Conservation (phyloP, 2,329 filamentous ascomycete species). For the Sphaceloma murrayae region DNA sequence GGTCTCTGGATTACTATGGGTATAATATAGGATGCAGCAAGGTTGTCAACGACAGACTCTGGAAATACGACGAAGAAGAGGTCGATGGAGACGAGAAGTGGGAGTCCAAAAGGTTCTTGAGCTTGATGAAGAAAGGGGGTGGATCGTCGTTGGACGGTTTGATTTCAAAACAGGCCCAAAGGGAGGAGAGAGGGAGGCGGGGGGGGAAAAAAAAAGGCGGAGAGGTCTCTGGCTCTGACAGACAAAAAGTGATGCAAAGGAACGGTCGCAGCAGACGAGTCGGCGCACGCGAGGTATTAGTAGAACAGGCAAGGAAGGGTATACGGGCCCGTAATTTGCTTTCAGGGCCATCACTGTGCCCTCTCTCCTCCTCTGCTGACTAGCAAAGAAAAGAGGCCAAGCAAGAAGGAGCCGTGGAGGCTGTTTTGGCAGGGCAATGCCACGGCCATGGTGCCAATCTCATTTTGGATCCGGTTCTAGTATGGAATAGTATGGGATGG, state of each 20-base stretch:
- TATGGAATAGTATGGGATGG: too few species aligned
- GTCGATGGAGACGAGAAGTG: neutral
- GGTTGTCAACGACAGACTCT: constrained; percentile 15
- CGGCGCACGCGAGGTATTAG: constrained; percentile 8
- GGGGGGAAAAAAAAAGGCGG: constrained; percentile 1
- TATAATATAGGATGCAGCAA: constrained; percentile 11
- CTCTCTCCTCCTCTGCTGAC: constrained; percentile 15
- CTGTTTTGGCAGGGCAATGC: neutral
- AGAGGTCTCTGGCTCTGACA: constrained; percentile 9
- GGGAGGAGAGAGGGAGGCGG: too few species aligned
- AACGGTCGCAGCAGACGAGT: too few species aligned
- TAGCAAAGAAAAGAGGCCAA: constrained; percentile 13
- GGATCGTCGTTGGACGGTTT: constrained; percentile 5
- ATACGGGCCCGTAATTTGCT: constrained; percentile 14
- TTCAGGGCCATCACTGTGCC: constrained; percentile 6
- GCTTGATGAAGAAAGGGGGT: constrained; percentile 14
- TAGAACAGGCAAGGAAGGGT: too few species aligned
- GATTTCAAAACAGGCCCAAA: constrained; percentile 3
- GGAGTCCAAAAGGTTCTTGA: constrained; percentile 9
- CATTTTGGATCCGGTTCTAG: constrained; percentile 12
- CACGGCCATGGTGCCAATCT: too few species aligned
- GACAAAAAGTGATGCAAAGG: constrained; percentile 15
- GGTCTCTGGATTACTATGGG: constrained; percentile 3
- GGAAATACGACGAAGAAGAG: constrained; percentile 5
- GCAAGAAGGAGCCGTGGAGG: constrained; percentile 13